These are phyloP conservation scores for Suillus occidentalis DNA, from an alignment of 768 basidiomycete genomes.

Conservation along the genomic window DNA sequence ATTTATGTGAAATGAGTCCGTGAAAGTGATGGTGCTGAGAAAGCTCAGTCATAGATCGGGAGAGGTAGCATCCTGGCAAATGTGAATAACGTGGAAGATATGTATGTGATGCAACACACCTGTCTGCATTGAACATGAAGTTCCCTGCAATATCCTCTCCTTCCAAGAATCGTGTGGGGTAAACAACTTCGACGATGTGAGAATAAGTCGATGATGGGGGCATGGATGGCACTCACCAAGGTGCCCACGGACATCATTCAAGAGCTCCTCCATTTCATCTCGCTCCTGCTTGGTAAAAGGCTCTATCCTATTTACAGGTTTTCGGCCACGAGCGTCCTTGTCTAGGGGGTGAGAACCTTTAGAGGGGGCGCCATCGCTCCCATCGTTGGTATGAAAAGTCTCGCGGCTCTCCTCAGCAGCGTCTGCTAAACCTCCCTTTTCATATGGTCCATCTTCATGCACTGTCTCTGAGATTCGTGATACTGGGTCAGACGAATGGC, in stretches of 20 bases:
- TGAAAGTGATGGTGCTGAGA: neutral
- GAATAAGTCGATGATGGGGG: neutral
- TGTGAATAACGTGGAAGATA: slow-evolving; percentile 10
- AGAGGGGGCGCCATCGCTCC: slow-evolving; percentile 20
- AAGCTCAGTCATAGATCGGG: slow-evolving; percentile 63
- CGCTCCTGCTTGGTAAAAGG: slow-evolving; percentile 82
- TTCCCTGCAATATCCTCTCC: slow-evolving; percentile 92
- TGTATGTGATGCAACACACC: slow-evolving; percentile 39
- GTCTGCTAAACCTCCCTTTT: slow-evolving; percentile 12
- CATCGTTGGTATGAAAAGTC: slow-evolving; percentile 18
- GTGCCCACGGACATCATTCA: slow-evolving; percentile 79
- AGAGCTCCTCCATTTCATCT: slow-evolving; percentile 85
- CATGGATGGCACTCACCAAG: slow-evolving; percentile 56
- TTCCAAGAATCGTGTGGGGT: slow-evolving; percentile 86
- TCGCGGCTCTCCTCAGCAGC: slow-evolving; percentile 16
- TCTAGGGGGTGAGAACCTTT: slow-evolving; percentile 32
- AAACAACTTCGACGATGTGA: slow-evolving; percentile 56
- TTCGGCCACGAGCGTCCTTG: slow-evolving; percentile 37
- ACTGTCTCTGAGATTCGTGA: slow-evolving; percentile 58
- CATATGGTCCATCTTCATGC: slow-evolving; percentile 31
- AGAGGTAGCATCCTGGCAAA: slow-evolving; percentile 58
- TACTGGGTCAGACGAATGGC: slow-evolving; percentile 42
- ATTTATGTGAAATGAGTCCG: neutral
- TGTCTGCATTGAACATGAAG: slow-evolving; percentile 89
- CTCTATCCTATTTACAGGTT: slow-evolving; percentile 51